Base-by-base conservation (phyloP, 768 basidiomycete species). In the Fomitopsis pulvina region DNA sequence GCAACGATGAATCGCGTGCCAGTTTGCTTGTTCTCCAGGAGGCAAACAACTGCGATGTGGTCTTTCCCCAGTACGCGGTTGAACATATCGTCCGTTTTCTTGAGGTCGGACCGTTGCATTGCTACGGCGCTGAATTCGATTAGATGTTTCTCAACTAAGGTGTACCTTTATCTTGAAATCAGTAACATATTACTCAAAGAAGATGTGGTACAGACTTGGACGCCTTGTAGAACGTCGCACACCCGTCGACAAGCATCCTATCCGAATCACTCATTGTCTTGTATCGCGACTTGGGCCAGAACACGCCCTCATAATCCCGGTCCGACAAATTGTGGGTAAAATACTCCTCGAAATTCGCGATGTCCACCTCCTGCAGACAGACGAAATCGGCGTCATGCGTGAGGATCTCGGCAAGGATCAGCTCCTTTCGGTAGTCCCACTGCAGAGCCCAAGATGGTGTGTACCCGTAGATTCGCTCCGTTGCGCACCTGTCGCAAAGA, bases 11-110 rank as follows among this genome's bases (percentile, higher is more conserved):
- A 70, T 14, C 95, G 83, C 11, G 92, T 84, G 37, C 93, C 93
- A 0, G 93, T 90, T 34, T 80, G 76, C 53, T 79, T 80, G 68
- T 87, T 86, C 71, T 99, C 96, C 62, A 98, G 75, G 26, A 92
- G 76, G 58, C 83, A 82, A 50, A 94, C 73, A 55, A 92, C 81
- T 41, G 92, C 92, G 55, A 98, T 89, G 62, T 97, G 82, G 67
- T 98, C 95, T 65, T 92, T 90, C 54, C 87, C 87, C 58, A 97
- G 79, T 48, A 98, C 92, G 27, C 96, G 92, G 63, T 97, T 97
- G 79, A 97, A 98, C 93, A 98, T 94, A 72, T 97, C 95, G 61
- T 98, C 93, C 16, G 92, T 95, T 71, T 93, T 92, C 75, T 92
- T 92, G 72, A 93, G 92, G 65, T 94, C 92, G 44, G 85, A 81